Conservation (phyloP, 352 stramenopile genomes). For the Blastocystis sp. region DNA sequence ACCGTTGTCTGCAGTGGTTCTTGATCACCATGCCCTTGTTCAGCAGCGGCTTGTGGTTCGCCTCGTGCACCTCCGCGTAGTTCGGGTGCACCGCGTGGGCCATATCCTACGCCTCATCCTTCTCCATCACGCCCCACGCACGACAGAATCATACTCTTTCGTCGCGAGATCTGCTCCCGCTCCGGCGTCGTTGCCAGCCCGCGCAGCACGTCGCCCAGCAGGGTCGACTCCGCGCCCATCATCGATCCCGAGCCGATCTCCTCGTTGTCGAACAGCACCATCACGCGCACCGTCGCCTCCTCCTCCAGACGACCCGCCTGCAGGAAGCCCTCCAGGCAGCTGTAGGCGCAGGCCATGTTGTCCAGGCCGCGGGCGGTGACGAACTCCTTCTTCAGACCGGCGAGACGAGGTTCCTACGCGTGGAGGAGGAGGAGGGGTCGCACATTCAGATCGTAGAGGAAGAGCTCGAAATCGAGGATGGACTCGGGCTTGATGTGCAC, state of each 20-base stretch:
- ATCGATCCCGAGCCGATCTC: slow-evolving; percentile 87
- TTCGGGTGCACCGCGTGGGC: slow-evolving; percentile 95
- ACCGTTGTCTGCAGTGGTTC: slow-evolving; percentile 93
- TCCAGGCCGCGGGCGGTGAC: slow-evolving; percentile 91
- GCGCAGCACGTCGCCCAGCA: slow-evolving; percentile 71
- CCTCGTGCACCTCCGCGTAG: slow-evolving; percentile 90
- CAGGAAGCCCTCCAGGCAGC: slow-evolving; percentile 72
- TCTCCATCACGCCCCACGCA: slow-evolving; percentile 70
- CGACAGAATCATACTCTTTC: slow-evolving; percentile 68
- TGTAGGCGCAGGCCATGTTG: slow-evolving; percentile 91
- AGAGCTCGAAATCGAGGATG: slow-evolving; percentile 64
- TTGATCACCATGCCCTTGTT: slow-evolving; percentile 95
- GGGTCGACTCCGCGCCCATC: slow-evolving; percentile 79
- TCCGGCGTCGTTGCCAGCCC: neutral
- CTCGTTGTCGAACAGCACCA: slow-evolving; percentile 96
- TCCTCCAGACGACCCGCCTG: slow-evolving; percentile 74
- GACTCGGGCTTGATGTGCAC: neutral
- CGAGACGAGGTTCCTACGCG: slow-evolving; percentile 75
- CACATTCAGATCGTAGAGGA: slow-evolving; percentile 65
- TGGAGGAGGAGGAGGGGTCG: neutral
- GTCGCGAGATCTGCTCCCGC: slow-evolving; percentile 55
- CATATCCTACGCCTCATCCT: slow-evolving; percentile 80
- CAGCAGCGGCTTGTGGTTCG: slow-evolving; percentile 84
- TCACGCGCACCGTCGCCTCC: slow-evolving; percentile 82
- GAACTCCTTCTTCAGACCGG: slow-evolving; percentile 88